A percentile compares a stretch with the other conserved stretches of the same genome.
Conservation (phyloP, 306 rosid genomes). For the Biancaea sappan region DNA sequence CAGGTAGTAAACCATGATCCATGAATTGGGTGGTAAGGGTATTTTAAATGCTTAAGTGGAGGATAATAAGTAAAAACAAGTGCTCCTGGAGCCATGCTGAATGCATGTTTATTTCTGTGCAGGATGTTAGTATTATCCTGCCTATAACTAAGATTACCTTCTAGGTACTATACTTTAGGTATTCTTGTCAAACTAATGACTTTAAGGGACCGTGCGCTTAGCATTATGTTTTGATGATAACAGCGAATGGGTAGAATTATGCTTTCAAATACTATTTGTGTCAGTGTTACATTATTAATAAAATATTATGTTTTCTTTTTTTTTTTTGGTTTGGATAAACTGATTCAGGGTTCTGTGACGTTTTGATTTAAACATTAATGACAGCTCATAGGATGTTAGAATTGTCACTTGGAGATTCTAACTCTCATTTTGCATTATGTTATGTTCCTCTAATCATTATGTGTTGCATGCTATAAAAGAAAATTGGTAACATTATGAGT, state of each 20-base stretch:
- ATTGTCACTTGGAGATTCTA: background rate
- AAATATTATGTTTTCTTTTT: background rate
- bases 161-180: background rate
- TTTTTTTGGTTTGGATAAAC: background rate
- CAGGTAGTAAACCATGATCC: background rate
- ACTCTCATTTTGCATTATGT: background rate
- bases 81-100: background rate
- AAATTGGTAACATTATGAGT: background rate
- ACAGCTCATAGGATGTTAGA: background rate
- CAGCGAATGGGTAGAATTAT: background rate
- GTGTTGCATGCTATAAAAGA: background rate
- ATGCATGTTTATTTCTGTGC: background rate
- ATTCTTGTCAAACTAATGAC: background rate
- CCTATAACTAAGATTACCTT: background rate
- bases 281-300: background rate
- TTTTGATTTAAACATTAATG: background rate
- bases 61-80: background rate
- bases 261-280: background rate
- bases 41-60: background rate
- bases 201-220: background rate
- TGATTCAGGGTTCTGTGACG: background rate
- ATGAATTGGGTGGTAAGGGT: background rate
- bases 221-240: background rate
- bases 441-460: background rate
- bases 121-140: conserved; percentile 3